Percentiles rank a stretch among this genome's conserved stretches.
phyloP scores from a whole-genome alignment of 2,329 filamentous ascomycete species.

The Dothistroma septosporum region DNA sequence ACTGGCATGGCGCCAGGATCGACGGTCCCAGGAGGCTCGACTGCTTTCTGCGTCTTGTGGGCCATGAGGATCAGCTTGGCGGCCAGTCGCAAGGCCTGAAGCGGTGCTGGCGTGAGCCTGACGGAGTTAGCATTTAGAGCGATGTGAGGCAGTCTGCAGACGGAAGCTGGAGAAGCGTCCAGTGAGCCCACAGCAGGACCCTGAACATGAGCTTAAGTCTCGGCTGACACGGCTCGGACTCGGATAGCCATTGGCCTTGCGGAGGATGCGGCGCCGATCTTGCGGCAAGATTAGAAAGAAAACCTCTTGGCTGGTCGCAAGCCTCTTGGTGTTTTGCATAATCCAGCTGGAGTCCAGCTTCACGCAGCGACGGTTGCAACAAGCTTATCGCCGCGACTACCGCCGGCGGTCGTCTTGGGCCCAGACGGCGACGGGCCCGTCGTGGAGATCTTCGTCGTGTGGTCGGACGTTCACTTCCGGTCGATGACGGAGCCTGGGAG shows the following conservation, averaged over 20 bases:
- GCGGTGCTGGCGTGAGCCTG: background rate
- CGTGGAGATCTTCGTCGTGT: background rate
- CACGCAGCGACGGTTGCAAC: background rate
- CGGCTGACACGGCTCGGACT: constrained; percentile 21
- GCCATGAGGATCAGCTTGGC: constrained; percentile 10
- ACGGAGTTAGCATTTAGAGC: constrained; percentile 6
- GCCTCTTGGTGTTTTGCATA: background rate
- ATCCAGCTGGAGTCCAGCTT: background rate
- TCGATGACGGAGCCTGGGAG: background rate
- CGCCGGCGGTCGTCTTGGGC: background rate
- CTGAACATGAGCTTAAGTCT: constrained; percentile 9
- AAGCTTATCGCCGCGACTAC: background rate
- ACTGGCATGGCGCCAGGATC: constrained; percentile 14
- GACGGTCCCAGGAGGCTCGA: constrained; percentile 13
- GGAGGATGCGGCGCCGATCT: constrained; percentile 15
- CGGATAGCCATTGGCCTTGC: constrained; percentile 9
- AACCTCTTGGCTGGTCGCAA: constrained; percentile 12
- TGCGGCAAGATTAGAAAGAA: constrained; percentile 7
- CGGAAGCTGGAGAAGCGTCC: too few relatives aligned
- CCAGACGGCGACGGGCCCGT: background rate
- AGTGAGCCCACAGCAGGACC: constrained; percentile 11
- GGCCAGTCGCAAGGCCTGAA: background rate
- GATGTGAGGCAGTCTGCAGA: constrained; percentile 2
- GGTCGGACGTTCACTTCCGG: background rate
- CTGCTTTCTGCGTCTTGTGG: constrained; percentile 10